Conservation (phyloP, 208 protist species). For the Trypanosoma lewisi region DNA sequence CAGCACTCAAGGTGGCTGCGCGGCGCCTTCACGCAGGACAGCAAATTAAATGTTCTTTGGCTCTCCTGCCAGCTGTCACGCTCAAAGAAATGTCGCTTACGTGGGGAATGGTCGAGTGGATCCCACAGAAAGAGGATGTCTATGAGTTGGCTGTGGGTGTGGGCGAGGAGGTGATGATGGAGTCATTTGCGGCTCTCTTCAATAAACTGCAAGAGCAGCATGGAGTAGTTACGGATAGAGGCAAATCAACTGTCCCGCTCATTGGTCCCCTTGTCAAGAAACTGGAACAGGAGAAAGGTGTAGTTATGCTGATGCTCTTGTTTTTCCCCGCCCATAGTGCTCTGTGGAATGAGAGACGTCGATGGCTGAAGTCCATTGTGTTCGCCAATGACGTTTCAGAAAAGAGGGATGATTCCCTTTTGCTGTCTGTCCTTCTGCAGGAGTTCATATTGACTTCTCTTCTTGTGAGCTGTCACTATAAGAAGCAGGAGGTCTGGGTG, state of each 20-base stretch:
- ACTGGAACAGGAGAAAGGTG: neutral
- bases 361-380: slow-evolving; percentile 1
- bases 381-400: neutral
- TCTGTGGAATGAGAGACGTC: slow-evolving; percentile 31
- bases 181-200: slow-evolving; percentile 5
- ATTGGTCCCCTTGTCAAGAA: neutral
- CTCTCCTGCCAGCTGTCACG: slow-evolving; percentile 11
- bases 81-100: slow-evolving; percentile 4
- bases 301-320: slow-evolving; percentile 22
- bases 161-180: neutral
- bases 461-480: slow-evolving; percentile 38
- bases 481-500: slow-evolving; percentile 50
- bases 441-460: slow-evolving; percentile 48
- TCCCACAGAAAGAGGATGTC: neutral
- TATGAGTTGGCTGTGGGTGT: slow-evolving; percentile 22
- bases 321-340: slow-evolving; percentile 27
- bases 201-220: neutral
- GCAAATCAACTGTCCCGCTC: neutral
- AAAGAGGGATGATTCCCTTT: neutral
- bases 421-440: slow-evolving; percentile 23
- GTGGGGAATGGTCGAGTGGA: slow-evolving; percentile 15
- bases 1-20: slow-evolving; percentile 12
- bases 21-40: slow-evolving; percentile 1
- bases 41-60: slow-evolving; percentile 14
- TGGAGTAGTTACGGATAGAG: neutral